Base-by-base conservation (phyloP, 805 yeast species). In the Ogataea thermomethanolica region DNA sequence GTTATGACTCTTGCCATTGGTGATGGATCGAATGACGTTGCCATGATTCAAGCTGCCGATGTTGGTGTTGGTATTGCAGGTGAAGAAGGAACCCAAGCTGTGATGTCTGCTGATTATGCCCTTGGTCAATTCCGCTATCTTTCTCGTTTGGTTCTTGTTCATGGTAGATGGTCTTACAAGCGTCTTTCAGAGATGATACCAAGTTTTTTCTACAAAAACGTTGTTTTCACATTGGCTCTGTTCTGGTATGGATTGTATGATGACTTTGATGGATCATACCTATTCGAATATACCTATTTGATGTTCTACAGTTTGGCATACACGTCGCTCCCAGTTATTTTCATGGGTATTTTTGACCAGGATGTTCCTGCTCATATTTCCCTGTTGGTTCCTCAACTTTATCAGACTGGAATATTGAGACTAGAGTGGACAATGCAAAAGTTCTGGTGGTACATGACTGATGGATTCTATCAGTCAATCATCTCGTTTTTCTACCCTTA, bases 1-100 rank as follows among this genome's bases (percentile, higher is more conserved):
- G 95, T 85, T 22, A 85, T 85, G 90, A 85, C 95, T 1, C 64
- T 85, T 43, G 91, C 93, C 7, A 84, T 85, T 58, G 95, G 95
- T 51, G 95, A 85, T 64, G 95, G 95, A 40, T 80, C 93, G 14
- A 85, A 85, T 58, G 95, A 85, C 65, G 95, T 85, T 47, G 90
- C 95, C 9, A 85, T 85, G 95, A 85, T 85, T 50, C 95, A 85
- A 61, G 80, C 89, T 22, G 93, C 95, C 1, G 81, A 85, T 63
- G 82, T 85, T 33, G 95, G 95, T 55, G 84, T 85, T 41, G 95
- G 95, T 66, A 85, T 85, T 57, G 90, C 90, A 3, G 95, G 95
- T 65, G 93, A 85, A 67, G 95, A 85, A 68, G 95, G 95, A 56
- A 69, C 93, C 46, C 93, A 84, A 62, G 93, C 93, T 13, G 93